Conservation (phyloP, 2,329 filamentous ascomycete genomes). For the Pseudogymnoascus sp. region DNA sequence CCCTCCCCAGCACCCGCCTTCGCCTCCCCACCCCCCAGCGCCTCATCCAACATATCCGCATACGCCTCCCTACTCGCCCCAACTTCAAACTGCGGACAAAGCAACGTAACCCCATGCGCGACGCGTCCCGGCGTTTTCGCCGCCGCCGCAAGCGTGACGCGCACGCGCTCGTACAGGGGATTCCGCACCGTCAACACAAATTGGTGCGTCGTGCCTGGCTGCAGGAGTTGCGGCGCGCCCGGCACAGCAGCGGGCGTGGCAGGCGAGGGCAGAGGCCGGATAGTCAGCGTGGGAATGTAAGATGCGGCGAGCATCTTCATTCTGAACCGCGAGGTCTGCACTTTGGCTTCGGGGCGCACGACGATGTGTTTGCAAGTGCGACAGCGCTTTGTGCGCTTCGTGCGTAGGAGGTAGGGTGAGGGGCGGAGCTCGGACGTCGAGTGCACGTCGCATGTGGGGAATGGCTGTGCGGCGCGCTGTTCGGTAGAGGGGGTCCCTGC, state of each 20-base stretch:
- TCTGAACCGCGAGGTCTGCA: slow-evolving; percentile 80
- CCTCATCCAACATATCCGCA: slow-evolving; percentile 90
- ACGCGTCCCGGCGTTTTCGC: slow-evolving; percentile 70
- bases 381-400: slow-evolving; percentile 91
- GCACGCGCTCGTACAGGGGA: slow-evolving; percentile 84
- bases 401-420: slow-evolving; percentile 73
- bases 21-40: slow-evolving; percentile 40
- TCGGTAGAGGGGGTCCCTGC: slow-evolving; percentile 49
- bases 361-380: slow-evolving; percentile 90
- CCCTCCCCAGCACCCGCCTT: too few species aligned
- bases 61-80: slow-evolving; percentile 58
- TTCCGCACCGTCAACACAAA: slow-evolving; percentile 89
- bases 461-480: slow-evolving; percentile 31
- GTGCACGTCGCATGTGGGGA: slow-evolving; percentile 33
- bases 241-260: slow-evolving; percentile 26
- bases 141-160: slow-evolving; percentile 80
- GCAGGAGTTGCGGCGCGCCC: slow-evolving; percentile 30
- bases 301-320: slow-evolving; percentile 83
- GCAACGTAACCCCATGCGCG: slow-evolving; percentile 73
- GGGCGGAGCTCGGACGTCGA: slow-evolving; percentile 74
- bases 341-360: slow-evolving; percentile 86
- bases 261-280: slow-evolving; percentile 52
- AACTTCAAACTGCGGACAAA: slow-evolving; percentile 91
- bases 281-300: slow-evolving; percentile 76
- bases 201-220: slow-evolving; percentile 59